Evolutionary conservation across 371 early-diverging fungal species (phyloP), one percentile per base, ranked within the genome.

Genomic region (Dentiscutata heterogama): DNA sequence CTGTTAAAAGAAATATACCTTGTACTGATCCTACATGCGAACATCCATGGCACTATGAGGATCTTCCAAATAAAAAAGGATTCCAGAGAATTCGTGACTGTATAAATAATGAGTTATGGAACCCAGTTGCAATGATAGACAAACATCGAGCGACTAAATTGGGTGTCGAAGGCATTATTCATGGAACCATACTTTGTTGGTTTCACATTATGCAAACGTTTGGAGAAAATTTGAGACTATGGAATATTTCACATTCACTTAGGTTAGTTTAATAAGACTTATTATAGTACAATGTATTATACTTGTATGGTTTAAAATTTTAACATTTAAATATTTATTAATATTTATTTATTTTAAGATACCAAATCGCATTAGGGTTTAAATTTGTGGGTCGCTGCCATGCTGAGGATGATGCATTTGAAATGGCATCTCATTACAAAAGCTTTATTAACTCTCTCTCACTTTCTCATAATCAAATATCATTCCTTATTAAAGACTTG

Each of bases 111-210:
- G 20, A 35, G 6, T 51, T 22, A 54, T 74, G 74, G 74, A 54
- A 74, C 25, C 74, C 31, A 27, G 50, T 74, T 11, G 74, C 74
- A 29, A 74, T 74, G 35, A 29, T 74, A 16, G 31, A 74, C 35
- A 22, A 74, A 74, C 29, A 74, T 54, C 18, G 16, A 14, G 53
- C 56, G 29, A 74, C n/a, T 0, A 74, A 53, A 7, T 22, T 29
- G 18, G 74, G 16, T 5, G 16, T 74, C 2, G 18, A 74, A 20
- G 29, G 31, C 27, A 22, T 74, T 27, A 27, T 74, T 27, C 0
- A 16, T 53, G 31, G 50, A 13, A 74, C 56, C 7, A 25, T 35
- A 22, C 70, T 74, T 74, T 74, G 31, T 53, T 74, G 56, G 74
- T 29, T 35, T 53, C 53, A 51, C 27, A 50, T 74, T 53, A 74